Base-by-base conservation (phyloP, 1,139 yeast genomes). In the Kurtzmaniella quercitrusa region DNA sequence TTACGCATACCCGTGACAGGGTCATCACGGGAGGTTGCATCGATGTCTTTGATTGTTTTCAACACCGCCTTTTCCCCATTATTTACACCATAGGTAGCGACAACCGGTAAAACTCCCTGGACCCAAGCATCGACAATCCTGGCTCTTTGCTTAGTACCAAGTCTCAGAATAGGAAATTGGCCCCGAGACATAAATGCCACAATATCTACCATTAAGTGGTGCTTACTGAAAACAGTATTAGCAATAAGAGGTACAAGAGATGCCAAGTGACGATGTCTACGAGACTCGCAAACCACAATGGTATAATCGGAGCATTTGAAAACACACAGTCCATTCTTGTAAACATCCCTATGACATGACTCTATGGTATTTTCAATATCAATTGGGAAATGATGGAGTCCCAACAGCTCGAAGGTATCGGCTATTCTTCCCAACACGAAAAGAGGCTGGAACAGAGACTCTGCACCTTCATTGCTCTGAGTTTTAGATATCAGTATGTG, bases 361-460 rank as follows among this genome's bases (percentile, higher is more conserved):
- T 83, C 93, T 25, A 90, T 82, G 2, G 95, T 82, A 37, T 68
- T 69, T 55, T 91, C 97, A 49, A 91, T 76, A 60, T 91, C 98
- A 29, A 75, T 67, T 1, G 95, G 95, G 70, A 93, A 93, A 61
- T 89, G 96, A 56, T 88, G 91, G 51, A 93, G 68, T 0, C 99
- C 99, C 68, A 88, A 75, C 2, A 86, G 83, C 59, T 93, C 99
- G 64, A 93, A 85, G 0, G 98, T 90, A 52, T 87, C 95, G 6
- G 90, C 82, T 40, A 94, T 84, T 44, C 82, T 76, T 0, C 98
- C 98, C 41, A 93, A 65, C 9, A 90, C 90, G 60, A 85, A 93
- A 42, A 93, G 68, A 7, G 95, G 84, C 56, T 90, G 96, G 63
- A 89, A 72, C 2, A 74, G 58, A 1, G 71, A 59, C 19, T 50